These are phyloP conservation scores for Pyrenophora tritici-repentis DNA, from an alignment of 2,329 filamentous ascomycete genomes.

Conservation along the genomic window DNA sequence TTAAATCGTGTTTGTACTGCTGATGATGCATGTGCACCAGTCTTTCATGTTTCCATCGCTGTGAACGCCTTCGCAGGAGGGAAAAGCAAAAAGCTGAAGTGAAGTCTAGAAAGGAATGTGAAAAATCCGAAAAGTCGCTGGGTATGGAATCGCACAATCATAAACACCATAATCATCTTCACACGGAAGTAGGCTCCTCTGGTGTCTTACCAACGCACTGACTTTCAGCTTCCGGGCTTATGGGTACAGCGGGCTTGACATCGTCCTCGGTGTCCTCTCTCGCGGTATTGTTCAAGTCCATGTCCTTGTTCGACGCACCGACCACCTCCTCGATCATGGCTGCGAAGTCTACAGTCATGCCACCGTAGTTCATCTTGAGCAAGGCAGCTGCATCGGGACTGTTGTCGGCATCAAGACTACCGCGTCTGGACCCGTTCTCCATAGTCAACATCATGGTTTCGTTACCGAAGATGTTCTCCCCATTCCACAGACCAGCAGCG, in stretches of 20 bases:
- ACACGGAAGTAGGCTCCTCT: constrained; percentile 15
- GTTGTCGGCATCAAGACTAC: constrained; percentile 9
- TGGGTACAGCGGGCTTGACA: constrained; percentile 2
- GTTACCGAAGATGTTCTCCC: constrained; percentile 41
- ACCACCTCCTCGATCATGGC: constrained; percentile 47
- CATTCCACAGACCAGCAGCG: constrained; percentile 43
- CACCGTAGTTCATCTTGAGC: constrained; percentile 36
- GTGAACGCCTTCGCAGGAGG: neutral
- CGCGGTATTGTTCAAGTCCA: constrained; percentile 1
- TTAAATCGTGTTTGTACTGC: too few relatives aligned
- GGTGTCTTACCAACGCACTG: constrained; percentile 20
- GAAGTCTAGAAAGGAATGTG: neutral
- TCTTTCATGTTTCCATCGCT: neutral
- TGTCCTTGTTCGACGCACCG: constrained; percentile 22
- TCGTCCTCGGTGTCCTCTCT: neutral
- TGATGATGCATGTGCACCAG: too few relatives aligned
- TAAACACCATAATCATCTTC: neutral
- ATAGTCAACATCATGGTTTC: constrained; percentile 33
- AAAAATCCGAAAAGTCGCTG: neutral
- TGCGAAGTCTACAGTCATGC: constrained; percentile 41
- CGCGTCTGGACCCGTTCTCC: constrained; percentile 13
- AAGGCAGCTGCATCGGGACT: constrained; percentile 17
- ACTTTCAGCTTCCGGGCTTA: constrained; percentile 16
- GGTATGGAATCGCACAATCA: neutral
- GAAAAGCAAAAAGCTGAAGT: neutral